These are phyloP conservation scores for Nemania abortiva DNA, from an alignment of 2,329 filamentous ascomycete species.

Conservation along the genomic window DNA sequence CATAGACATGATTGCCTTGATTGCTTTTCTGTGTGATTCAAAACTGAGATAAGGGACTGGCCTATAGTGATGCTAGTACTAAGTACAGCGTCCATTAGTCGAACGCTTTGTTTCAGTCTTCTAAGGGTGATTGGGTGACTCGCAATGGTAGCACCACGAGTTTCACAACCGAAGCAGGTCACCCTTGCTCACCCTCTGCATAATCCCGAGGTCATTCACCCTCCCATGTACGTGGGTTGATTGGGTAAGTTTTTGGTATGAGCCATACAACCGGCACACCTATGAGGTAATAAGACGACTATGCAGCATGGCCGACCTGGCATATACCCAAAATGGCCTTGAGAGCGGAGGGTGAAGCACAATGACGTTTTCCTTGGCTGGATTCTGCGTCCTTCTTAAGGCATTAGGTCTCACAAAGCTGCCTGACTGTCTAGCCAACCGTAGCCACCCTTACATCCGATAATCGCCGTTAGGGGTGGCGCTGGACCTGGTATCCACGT, in stretches of 20 bases:
- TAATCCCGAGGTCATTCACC: not conserved
- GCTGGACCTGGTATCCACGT: not conserved
- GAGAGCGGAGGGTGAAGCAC: not conserved
- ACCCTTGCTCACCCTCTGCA: not conserved
- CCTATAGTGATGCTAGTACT: not conserved
- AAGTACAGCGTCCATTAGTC: not conserved
- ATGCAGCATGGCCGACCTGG: not conserved
- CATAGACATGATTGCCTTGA: not conserved
- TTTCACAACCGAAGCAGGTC: not conserved
- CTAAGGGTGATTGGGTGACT: conserved; percentile 2
- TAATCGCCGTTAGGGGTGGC: not conserved
- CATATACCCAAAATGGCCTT: not conserved
- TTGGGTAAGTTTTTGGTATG: not conserved
- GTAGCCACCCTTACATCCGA: not conserved
- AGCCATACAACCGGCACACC: not conserved
- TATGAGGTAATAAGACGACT: not conserved
- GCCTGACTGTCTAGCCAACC: not conserved
- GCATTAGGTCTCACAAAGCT: not conserved
- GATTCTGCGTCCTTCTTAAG: not conserved
- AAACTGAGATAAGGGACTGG: not conserved
- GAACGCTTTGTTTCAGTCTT: conserved; percentile 1
- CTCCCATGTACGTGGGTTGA: not conserved
- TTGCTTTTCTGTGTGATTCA: not conserved
- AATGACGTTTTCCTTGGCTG: not conserved
- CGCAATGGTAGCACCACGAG: not conserved